Evolutionary conservation across 768 basidiomycete species (phyloP), one percentile per base, ranked within the genome.

Genomic region (Mycena belliarum): DNA sequence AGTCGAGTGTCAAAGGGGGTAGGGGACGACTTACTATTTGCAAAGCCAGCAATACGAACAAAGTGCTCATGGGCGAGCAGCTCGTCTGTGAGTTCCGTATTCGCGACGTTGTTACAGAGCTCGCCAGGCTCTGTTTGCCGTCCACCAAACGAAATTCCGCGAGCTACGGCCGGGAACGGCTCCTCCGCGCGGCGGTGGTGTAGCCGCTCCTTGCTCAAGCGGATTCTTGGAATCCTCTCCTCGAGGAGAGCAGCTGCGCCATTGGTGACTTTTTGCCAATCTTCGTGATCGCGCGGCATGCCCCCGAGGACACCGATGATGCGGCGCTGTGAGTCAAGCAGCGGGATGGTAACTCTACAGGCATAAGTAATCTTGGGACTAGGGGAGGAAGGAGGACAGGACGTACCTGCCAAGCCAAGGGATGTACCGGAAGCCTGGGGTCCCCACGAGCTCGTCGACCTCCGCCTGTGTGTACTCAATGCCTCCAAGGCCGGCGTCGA

Each of bases 331-430:
- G 9, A 20, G 40, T 61, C 60, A 12, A 53, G 44, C 45, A 61
- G 38, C 0, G 60, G 60, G 9, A 61, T 52, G 1, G 55, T 42
- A 14, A 52, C 21, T 11, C 60, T 61, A 38, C n/a, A n/a, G 35
- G 15, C 12, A 41, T 23, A 11, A 6, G 21, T 23, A 9, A 14
- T 42, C 14, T 25, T 25, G 16, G 3, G 21, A 24, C 21, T 41
- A 11, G 24, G 20, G n/a, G 8, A 25, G 29, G 24, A 7, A 12
- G 20, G 35, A 41, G 20, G n/a, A n/a, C n/a, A n/a, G 21, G 40
- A 35, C 50, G 14, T 40, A 57, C 60, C 12, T 9, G 2, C 60
- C 60, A 3, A 45, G 37, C 60, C 60, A 61, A 21, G n/a, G 4
- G 11, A 61, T 32, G 15, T 61, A 49, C 40, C 6, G 21, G 21